Base-by-base conservation (phyloP, 2,329 filamentous ascomycete genomes). In the Fonsecaea monophora region DNA sequence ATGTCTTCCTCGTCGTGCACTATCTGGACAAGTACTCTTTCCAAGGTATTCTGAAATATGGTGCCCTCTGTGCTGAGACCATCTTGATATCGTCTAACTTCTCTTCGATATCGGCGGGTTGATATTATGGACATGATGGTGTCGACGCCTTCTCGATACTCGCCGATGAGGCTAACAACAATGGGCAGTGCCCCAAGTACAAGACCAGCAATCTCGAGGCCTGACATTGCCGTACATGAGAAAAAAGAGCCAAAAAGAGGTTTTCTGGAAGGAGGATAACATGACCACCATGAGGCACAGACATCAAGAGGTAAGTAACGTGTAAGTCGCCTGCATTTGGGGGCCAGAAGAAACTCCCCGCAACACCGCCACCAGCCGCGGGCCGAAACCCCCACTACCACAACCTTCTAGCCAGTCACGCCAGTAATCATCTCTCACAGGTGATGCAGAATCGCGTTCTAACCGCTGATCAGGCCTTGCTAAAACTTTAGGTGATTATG, bases 161-260 rank as follows among this genome's bases (percentile, higher is more conserved):
- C 68, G 42, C 72, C 71, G 3, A 74, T 18, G n/a, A 71, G 70
- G 37, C 73, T 72, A 37, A 73, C 62, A n/a, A 74, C 10, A 3
- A 75, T 53, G 0, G 73, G 73, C 9, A 74, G 59, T 10, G 73
- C 37, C 3, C 70, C 73, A 1, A 74, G 62, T 9, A 55, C 66
- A 2, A 74, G 9, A 10, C 72, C 71, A 8, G 58, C 68, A 12
- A 60, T 66, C 53, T 70, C 68, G 37, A 70, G 53, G 10, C 68
- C 68, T 32, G 65, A 48, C 60, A 69, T 60, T 30, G 35, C 60
- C 15, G 5, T 18, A 18, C 3, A 18, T 18, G 3, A 4, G 40
- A n/a, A 45, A 45, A 1, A 45, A 18, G 40, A 2, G 18, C 18
- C 8, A 1, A 13, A 13, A 4, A 40, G 13, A 40, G 10, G 37